A percentile compares a stretch with the other conserved stretches of the same genome.
Evolutionary conservation across 441 rosid species (phyloP).

Genomic region (Syzygium syzygioides): DNA sequence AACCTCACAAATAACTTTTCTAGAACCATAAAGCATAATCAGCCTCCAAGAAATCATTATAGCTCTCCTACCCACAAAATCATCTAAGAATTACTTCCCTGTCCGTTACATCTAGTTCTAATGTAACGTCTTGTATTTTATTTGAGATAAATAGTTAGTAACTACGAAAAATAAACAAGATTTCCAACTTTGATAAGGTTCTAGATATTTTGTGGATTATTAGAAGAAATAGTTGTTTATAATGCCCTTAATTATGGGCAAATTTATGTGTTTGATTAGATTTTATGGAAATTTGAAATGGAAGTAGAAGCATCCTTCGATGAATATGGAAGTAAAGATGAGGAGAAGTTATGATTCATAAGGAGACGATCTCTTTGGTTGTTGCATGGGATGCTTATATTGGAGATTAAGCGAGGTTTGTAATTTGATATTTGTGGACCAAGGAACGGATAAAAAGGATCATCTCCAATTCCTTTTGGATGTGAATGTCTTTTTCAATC

Average conservation of each 20-base stretch:
- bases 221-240: no score
- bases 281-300: no score
- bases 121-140: background rate
- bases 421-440: background rate
- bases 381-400: no score
- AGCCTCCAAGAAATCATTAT: background rate
- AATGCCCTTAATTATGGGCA: background rate
- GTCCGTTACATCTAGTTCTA: background rate
- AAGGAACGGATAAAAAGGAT: background rate
- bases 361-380: no score
- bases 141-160: background rate
- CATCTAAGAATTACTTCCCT: background rate
- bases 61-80: background rate
- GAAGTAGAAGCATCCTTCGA: no score
- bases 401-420: background rate
- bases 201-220: background rate
- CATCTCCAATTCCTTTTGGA: background rate
- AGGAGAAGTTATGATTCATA: no score
- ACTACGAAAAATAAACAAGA: background rate
- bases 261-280: no score
- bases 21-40: background rate
- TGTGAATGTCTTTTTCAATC: no score
- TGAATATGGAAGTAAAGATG: no score
- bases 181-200: background rate
- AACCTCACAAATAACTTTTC: background rate